Evolutionary conservation across 495 filamentous ascomycete species (phyloP).

Genomic region (Xylaria nigripes): DNA sequence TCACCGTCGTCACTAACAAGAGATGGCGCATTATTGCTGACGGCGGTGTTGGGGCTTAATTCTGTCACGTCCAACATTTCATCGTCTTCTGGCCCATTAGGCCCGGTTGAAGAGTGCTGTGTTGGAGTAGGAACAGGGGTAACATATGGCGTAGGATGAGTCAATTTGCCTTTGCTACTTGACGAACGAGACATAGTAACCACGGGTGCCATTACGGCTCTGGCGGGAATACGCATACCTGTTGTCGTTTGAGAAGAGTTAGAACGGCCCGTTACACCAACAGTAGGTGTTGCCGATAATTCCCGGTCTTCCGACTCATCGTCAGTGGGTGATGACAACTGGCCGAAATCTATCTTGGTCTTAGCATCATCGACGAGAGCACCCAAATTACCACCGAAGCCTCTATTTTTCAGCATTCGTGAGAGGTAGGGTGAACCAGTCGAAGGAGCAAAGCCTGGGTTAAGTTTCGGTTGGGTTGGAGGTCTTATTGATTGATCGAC

Average conservation of each 20-base stretch:
- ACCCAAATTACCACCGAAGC: slow-evolving; percentile 54
- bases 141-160: slow-evolving; percentile 26
- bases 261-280: slow-evolving; percentile 14
- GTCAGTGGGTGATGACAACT: slow-evolving; percentile 34
- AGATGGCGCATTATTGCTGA: slow-evolving; percentile 74
- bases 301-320: slow-evolving; percentile 44
- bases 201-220: slow-evolving; percentile 49
- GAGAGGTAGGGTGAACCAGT: slow-evolving; percentile 70
- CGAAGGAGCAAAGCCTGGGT: slow-evolving; percentile 46
- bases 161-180: slow-evolving; percentile 45
- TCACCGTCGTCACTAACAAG: slow-evolving; percentile 82
- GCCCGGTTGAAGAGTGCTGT: slow-evolving; percentile 15
- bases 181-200: slow-evolving; percentile 40
- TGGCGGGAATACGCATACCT: slow-evolving; percentile 48
- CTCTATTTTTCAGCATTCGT: slow-evolving; percentile 56
- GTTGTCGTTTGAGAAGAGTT: slow-evolving; percentile 30
- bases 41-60: slow-evolving; percentile 69
- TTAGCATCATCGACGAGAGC: slow-evolving; percentile 52
- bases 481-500: slow-evolving; percentile 15
- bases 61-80: slow-evolving; percentile 49
- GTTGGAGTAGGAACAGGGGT: slow-evolving; percentile 28
- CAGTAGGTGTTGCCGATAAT: slow-evolving; percentile 15
- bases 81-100: slow-evolving; percentile 35
- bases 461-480: neutral
- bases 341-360: slow-evolving; percentile 46